phyloP scores from a whole-genome alignment of 2,329 filamentous ascomycete genomes.

The Paracamarosporium sp. region DNA sequence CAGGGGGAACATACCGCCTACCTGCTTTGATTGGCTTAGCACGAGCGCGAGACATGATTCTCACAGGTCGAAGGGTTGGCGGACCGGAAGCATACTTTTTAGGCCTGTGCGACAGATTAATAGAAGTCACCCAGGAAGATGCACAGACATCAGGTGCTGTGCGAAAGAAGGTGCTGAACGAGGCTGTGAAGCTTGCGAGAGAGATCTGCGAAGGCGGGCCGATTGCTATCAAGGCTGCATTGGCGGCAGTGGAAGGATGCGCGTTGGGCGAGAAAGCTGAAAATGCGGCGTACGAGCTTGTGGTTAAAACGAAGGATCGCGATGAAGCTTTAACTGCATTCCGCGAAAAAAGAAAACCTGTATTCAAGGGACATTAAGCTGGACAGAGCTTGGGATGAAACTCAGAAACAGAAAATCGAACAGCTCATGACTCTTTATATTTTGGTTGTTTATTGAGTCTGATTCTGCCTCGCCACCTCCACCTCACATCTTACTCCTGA shows the following conservation, averaged over 20 bases:
- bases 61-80: conserved; percentile 85
- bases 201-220: conserved; percentile 93
- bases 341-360: conserved; percentile 73
- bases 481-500: conserved; percentile 84
- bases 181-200: conserved; percentile 77
- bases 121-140: conserved; percentile 74
- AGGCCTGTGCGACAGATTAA: conserved; percentile 87
- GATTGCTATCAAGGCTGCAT: conserved; percentile 77
- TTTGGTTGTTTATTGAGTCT: neutral
- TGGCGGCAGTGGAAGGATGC: conserved; percentile 77
- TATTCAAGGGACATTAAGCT: conserved; percentile 63
- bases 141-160: conserved; percentile 59
- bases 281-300: conserved; percentile 83
- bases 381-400: too few species aligned
- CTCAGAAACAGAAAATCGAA: neutral
- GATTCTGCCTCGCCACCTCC: neutral
- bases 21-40: conserved; percentile 79
- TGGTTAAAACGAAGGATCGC: conserved; percentile 84
- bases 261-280: conserved; percentile 75
- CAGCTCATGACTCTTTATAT: neutral
- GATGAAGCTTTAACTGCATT: conserved; percentile 90
- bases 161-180: conserved; percentile 72
- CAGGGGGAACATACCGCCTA: conserved; percentile 89
- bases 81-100: conserved; percentile 90
- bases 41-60: conserved; percentile 86